phyloP scores from a whole-genome alignment of 2,329 filamentous ascomycete species.

The Xylaria sp. region DNA sequence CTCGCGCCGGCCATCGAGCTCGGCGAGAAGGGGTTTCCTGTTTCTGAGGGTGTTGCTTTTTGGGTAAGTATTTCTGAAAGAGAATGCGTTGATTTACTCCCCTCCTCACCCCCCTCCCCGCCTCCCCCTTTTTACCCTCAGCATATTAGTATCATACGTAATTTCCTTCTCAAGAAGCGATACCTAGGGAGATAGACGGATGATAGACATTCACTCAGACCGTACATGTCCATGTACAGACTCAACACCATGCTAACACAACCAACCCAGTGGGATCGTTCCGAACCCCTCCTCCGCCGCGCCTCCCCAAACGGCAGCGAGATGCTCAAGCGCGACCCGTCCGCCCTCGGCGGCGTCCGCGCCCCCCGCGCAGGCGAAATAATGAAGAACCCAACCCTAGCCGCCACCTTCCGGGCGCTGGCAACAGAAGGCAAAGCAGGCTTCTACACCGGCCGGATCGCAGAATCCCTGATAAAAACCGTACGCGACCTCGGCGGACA shows the following conservation, averaged over 20 bases:
- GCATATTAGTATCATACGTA: background rate
- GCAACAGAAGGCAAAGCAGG: constrained; percentile 86
- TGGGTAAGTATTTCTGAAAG: constrained; percentile 64
- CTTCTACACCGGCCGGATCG: constrained; percentile 89
- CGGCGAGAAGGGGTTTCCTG: constrained; percentile 88
- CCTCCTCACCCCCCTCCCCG: too few species aligned
- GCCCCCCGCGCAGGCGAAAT: constrained; percentile 85
- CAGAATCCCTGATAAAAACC: constrained; percentile 82
- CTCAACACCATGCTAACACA: background rate
- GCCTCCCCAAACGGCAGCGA: constrained; percentile 89
- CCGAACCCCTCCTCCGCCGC: constrained; percentile 71
- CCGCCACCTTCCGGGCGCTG: constrained; percentile 81
- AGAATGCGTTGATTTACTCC: too few species aligned
- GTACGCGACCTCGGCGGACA: constrained; percentile 80
- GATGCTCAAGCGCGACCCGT: constrained; percentile 83
- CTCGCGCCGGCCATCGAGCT: constrained; percentile 85
- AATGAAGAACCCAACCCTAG: constrained; percentile 85
- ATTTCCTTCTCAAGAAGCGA: background rate
- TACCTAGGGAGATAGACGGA: background rate
- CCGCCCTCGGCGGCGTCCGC: constrained; percentile 74
- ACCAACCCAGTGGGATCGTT: constrained; percentile 73
- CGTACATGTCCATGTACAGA: background rate
- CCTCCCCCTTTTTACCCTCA: too few species aligned
- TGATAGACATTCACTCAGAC: background rate
- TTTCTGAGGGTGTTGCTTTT: constrained; percentile 79